A percentile compares a stretch with the other conserved stretches of the same genome.
phyloP scores from a whole-genome alignment of 225 moss, liverwort and hornwort genomes.

The Bryoerythrophyllum caledonicum region DNA sequence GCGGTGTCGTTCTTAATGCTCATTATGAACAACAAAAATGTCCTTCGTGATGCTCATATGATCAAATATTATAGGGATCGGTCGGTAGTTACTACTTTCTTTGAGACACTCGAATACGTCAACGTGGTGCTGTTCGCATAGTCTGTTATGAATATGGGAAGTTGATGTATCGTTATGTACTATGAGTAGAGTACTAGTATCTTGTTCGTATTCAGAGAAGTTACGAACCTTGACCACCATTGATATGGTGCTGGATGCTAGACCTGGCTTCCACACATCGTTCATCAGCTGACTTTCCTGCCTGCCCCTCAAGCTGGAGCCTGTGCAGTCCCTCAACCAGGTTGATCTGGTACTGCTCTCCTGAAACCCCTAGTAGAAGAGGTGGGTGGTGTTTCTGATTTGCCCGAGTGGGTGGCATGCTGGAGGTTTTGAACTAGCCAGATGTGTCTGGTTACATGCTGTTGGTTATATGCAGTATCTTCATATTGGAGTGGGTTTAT shows the following conservation, averaged over 20 bases:
- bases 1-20: not conserved
- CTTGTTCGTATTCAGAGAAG: conserved; percentile 42
- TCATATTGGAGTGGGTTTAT: conserved; percentile 31
- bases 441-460: conserved; percentile 35
- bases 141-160: conserved; percentile 32
- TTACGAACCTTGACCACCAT: conserved; percentile 56
- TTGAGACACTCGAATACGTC: not conserved
- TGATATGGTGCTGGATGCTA: conserved; percentile 85
- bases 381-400: conserved; percentile 55
- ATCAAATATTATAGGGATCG: not conserved
- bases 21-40: not conserved
- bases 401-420: conserved; percentile 44
- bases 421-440: conserved; percentile 42
- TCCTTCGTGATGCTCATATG: not conserved
- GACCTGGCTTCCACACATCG: conserved; percentile 74
- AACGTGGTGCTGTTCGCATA: conserved; percentile 24
- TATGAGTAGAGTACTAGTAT: conserved; percentile 41
- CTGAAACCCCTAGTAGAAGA: conserved; percentile 52
- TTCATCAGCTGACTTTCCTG: conserved; percentile 68
- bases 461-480: conserved; percentile 38
- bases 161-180: conserved; percentile 39
- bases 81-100: not conserved
- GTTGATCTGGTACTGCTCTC: conserved; percentile 68
- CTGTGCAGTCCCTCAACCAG: conserved; percentile 75
- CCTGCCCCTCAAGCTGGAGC: conserved; percentile 70